phyloP scores from a whole-genome alignment of 106 monocot species.

The Triglochin maritima region DNA sequence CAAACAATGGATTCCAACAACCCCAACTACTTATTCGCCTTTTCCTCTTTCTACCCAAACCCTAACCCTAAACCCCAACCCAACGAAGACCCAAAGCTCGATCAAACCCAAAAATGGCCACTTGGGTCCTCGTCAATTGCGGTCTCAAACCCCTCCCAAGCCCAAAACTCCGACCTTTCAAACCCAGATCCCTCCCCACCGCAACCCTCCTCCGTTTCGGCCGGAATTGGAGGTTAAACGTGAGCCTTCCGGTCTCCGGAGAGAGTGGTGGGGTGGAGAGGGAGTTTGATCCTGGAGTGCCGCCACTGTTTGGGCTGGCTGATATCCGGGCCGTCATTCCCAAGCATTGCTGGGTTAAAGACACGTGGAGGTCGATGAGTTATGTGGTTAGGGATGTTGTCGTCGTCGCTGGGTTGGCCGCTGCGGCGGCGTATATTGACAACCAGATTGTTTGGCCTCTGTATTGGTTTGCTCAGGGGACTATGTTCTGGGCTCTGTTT shows the following conservation, averaged over 20 bases:
- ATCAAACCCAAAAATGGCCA: background rate
- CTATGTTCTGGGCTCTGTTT: constrained; percentile 85
- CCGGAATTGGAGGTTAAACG: background rate
- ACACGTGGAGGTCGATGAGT: constrained; percentile 38
- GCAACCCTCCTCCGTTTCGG: background rate
- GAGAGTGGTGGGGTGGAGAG: constrained; percentile 4
- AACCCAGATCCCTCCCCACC: background rate
- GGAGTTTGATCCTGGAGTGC: constrained; percentile 33
- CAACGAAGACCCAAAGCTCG: no score
- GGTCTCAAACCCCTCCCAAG: background rate
- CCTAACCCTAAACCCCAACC: no score
- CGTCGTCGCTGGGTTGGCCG: constrained; percentile 26
- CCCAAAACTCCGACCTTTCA: background rate
- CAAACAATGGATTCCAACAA: no score
- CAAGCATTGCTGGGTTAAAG: constrained; percentile 57
- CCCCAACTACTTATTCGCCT: no score
- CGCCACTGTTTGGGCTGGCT: constrained; percentile 57
- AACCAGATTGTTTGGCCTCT: constrained; percentile 35
- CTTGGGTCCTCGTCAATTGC: constrained; percentile 1
- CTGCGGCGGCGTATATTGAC: constrained; percentile 21
- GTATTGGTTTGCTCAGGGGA: constrained; percentile 67
- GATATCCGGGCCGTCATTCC: constrained; percentile 66
- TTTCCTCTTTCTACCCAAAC: no score
- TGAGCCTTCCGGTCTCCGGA: no score
- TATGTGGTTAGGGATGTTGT: constrained; percentile 45